Evolutionary conservation across 495 filamentous ascomycete species (phyloP).

Genomic region (Penicillium desertorum): DNA sequence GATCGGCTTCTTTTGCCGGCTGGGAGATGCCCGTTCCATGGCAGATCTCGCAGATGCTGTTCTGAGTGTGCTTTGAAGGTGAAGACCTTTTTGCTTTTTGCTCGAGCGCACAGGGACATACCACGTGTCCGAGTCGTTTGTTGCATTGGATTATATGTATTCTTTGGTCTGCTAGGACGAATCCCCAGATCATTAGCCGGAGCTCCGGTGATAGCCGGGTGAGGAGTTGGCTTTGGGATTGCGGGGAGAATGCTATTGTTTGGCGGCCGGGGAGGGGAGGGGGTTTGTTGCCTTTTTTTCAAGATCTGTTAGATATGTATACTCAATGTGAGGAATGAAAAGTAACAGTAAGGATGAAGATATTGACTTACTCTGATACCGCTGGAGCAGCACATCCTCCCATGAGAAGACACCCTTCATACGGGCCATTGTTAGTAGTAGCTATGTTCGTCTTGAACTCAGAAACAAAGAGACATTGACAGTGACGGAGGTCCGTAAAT

Average conservation of each 20-base stretch:
- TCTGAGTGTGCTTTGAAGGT: neutral
- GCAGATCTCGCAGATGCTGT: conserved; percentile 39
- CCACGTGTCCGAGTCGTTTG: conserved; percentile 38
- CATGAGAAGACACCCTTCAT: conserved; percentile 48
- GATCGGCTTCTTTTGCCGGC: conserved; percentile 21
- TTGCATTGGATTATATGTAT: conserved; percentile 46
- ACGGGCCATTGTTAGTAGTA: conserved; percentile 34
- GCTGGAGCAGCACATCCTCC: conserved; percentile 49
- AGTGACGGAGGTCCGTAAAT: neutral
- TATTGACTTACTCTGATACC: conserved; percentile 42
- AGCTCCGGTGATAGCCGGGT: conserved; percentile 46
- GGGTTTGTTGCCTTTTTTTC: conserved; percentile 40
- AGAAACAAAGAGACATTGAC: neutral
- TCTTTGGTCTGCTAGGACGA: conserved; percentile 33
- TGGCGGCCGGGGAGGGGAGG: conserved; percentile 25
- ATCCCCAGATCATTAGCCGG: conserved; percentile 48
- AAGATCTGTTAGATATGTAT: neutral
- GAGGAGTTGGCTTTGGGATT: conserved; percentile 39
- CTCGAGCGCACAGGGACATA: conserved; percentile 36
- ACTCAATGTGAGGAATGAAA: neutral
- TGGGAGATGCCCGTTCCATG: conserved; percentile 34
- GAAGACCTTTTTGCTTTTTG: neutral
- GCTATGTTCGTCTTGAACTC: neutral
- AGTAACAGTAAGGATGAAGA: neutral
- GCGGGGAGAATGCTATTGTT: conserved; percentile 16